These are phyloP conservation scores for Periconia sp. DNA, from an alignment of 2,329 filamentous ascomycete species.

Conservation along the genomic window DNA sequence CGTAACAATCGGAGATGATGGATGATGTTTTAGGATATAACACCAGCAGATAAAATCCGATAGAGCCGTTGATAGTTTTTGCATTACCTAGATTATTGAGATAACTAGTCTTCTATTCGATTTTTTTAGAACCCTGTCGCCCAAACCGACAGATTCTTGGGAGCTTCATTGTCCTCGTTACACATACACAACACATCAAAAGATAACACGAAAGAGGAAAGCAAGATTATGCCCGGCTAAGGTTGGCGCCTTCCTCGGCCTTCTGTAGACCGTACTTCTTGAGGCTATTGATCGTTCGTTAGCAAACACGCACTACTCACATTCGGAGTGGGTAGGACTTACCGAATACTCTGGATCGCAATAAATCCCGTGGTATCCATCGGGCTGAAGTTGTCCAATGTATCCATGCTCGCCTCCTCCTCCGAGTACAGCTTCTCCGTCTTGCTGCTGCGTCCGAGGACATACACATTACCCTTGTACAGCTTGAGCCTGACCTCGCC, in stretches of 20 bases:
- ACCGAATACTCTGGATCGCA: constrained; percentile 65
- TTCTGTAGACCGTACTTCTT: constrained; percentile 48
- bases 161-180: neutral
- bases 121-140: no score
- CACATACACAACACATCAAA: neutral
- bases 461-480: constrained; percentile 67
- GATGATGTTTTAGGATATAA: no score
- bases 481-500: constrained; percentile 60
- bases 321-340: neutral
- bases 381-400: constrained; percentile 67
- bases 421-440: constrained; percentile 72
- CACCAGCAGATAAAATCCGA: no score
- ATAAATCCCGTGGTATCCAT: constrained; percentile 70
- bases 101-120: no score
- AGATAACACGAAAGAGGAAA: neutral
- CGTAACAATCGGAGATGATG: no score
- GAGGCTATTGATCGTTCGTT: constrained; percentile 25
- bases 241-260: constrained; percentile 33
- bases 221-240: constrained; percentile 2
- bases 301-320: neutral
- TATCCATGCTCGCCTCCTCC: constrained; percentile 70
- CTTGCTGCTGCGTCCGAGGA: constrained; percentile 61
- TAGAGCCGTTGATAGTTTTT: no score
- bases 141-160: no score
- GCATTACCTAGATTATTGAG: no score